phyloP scores from a whole-genome alignment of 371 early-diverging fungal genomes.

The Mucor saturninus region DNA sequence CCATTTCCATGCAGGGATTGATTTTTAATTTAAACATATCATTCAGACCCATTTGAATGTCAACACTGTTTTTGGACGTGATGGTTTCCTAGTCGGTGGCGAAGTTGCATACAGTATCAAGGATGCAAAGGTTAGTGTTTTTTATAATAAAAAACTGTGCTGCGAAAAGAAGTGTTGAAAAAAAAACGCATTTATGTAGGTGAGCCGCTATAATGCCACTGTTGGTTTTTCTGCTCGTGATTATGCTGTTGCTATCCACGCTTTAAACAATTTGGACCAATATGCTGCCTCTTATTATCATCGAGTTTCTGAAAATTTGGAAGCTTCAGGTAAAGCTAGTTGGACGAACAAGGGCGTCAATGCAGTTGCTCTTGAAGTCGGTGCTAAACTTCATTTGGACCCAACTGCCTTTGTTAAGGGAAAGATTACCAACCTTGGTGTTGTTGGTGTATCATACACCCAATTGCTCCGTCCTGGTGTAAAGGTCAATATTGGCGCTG shows the following conservation, averaged over 20 bases:
- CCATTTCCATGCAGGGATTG: neutral
- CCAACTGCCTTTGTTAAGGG: constrained; percentile 89
- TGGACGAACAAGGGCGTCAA: constrained; percentile 81
- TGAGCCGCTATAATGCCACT: constrained; percentile 85
- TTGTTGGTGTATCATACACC: constrained; percentile 75
- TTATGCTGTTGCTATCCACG: constrained; percentile 87
- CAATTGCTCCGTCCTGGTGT: constrained; percentile 93
- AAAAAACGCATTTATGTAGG: constrained; percentile 21
- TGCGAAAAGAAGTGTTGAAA: neutral
- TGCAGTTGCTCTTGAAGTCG: constrained; percentile 90
- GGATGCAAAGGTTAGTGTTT: constrained; percentile 67
- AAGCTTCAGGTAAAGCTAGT: constrained; percentile 92
- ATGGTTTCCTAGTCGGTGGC: constrained; percentile 89
- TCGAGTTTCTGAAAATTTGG: constrained; percentile 83
- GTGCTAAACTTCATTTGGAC: constrained; percentile 92
- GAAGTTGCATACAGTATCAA: constrained; percentile 90
- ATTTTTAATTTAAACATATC: neutral
- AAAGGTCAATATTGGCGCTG: constrained; percentile 90
- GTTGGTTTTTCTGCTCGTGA: constrained; percentile 85
- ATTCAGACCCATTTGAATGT: constrained; percentile 48
- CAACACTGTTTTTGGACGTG: constrained; percentile 64
- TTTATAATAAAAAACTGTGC: neutral
- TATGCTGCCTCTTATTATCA: constrained; percentile 95
- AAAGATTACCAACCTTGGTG: constrained; percentile 94
- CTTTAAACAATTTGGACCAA: constrained; percentile 67